These are phyloP conservation scores for Candida methanosorbosa DNA, from an alignment of 805 yeast genomes.

Conservation along the genomic window DNA sequence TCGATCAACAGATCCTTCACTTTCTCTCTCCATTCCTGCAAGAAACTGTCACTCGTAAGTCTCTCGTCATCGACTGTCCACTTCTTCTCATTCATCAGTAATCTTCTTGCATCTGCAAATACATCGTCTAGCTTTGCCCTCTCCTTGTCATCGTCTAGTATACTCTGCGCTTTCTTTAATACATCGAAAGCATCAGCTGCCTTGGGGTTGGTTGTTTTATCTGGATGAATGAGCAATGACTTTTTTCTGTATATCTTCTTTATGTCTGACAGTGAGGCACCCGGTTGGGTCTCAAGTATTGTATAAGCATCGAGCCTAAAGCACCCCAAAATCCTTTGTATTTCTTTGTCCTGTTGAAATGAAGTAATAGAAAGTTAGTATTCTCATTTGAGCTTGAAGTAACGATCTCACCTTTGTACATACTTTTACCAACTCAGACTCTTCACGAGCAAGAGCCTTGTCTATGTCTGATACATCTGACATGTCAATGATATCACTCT, in stretches of 20 bases:
- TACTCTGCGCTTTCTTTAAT: constrained; percentile 45
- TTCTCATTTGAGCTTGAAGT: background rate
- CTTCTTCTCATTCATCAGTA: constrained; percentile 26
- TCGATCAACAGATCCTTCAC: constrained; percentile 36
- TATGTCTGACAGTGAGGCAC: constrained; percentile 30
- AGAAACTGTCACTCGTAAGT: constrained; percentile 25
- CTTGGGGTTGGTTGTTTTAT: constrained; percentile 42
- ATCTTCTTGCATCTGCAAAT: constrained; percentile 33
- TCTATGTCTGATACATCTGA: too few species aligned
- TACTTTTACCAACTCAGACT: background rate
- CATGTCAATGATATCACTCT: too few species aligned
- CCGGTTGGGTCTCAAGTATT: constrained; percentile 38
- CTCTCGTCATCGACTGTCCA: constrained; percentile 30
- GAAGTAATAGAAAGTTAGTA: background rate
- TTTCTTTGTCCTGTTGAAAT: constrained; percentile 37
- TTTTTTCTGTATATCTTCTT: constrained; percentile 44
- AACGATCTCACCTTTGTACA: background rate
- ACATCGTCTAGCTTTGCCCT: constrained; percentile 34
- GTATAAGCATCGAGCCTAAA: constrained; percentile 46
- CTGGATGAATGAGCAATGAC: constrained; percentile 64
- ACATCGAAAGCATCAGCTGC: constrained; percentile 60
- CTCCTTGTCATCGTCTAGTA: constrained; percentile 27
- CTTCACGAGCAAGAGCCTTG: background rate
- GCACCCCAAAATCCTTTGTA: constrained; percentile 40
- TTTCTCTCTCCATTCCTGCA: constrained; percentile 31